These are phyloP conservation scores for Alternaria sp. DNA, from an alignment of 2,329 filamentous ascomycete genomes.

Conservation along the genomic window DNA sequence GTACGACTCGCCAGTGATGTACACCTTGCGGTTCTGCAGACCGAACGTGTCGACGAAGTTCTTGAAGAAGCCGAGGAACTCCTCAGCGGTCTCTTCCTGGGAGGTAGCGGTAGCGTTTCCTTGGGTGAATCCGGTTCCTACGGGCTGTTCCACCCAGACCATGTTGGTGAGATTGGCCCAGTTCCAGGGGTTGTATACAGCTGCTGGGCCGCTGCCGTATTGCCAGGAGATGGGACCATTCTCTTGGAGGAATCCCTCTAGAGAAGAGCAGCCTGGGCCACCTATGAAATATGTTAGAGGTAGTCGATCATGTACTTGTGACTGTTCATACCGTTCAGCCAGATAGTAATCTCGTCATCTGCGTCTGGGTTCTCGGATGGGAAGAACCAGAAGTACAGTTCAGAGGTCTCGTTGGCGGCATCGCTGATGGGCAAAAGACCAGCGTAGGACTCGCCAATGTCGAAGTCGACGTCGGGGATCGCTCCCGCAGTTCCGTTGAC, in stretches of 20 bases:
- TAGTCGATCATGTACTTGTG: background rate
- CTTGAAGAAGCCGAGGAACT: constrained; percentile 80
- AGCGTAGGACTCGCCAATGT: constrained; percentile 54
- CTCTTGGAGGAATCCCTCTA: constrained; percentile 58
- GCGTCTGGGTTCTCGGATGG: constrained; percentile 58
- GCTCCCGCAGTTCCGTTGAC: constrained; percentile 47
- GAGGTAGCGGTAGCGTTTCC: constrained; percentile 68
- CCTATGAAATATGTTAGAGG: constrained; percentile 1
- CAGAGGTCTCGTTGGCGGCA: constrained; percentile 52
- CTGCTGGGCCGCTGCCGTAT: constrained; percentile 46
- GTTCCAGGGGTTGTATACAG: constrained; percentile 53
- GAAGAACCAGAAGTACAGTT: constrained; percentile 64
- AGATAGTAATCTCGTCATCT: constrained; percentile 58
- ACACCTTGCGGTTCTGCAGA: constrained; percentile 71
- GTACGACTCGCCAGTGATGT: constrained; percentile 76
- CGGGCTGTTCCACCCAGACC: constrained; percentile 75
- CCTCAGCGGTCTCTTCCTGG: constrained; percentile 70
- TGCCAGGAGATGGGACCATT: constrained; percentile 57
- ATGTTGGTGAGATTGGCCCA: constrained; percentile 70
- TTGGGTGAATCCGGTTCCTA: constrained; percentile 71
- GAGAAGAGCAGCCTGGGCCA: constrained; percentile 55
- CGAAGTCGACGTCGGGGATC: constrained; percentile 57
- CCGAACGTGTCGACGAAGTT: constrained; percentile 76
- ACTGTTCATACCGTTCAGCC: constrained; percentile 44
- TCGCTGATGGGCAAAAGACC: constrained; percentile 61